Percentiles rank a stretch among this genome's conserved stretches.
Conservation (phyloP, 805 yeast species). For the Candida pini region DNA sequence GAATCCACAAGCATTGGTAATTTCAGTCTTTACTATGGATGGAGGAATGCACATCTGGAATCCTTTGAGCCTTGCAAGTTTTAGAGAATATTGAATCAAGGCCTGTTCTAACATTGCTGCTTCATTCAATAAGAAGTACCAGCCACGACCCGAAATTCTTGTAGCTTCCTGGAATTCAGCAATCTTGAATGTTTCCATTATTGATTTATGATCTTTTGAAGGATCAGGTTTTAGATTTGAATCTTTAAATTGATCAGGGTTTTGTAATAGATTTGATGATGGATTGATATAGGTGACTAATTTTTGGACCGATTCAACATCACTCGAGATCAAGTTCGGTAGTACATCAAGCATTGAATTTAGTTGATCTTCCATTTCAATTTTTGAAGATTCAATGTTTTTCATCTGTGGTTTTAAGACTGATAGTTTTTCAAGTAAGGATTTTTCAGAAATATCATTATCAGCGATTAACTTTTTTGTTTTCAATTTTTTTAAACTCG, state of each 20-base stretch:
- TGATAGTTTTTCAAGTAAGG: slow-evolving; percentile 14
- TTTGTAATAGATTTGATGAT: slow-evolving; percentile 25
- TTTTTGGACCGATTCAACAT: slow-evolving; percentile 39
- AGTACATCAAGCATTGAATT: slow-evolving; percentile 39
- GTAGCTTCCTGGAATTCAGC: slow-evolving; percentile 72
- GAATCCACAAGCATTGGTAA: slow-evolving; percentile 88
- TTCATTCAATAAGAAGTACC: slow-evolving; percentile 79
- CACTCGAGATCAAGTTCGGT: slow-evolving; percentile 57
- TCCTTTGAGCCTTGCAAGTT: slow-evolving; percentile 59
- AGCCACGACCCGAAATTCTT: slow-evolving; percentile 72
- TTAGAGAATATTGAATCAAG: slow-evolving; percentile 69
- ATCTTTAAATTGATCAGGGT: slow-evolving; percentile 8
- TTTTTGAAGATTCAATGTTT: slow-evolving; percentile 19
- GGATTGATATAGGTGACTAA: slow-evolving; percentile 52
- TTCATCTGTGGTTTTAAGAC: slow-evolving; percentile 27
- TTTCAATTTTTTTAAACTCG: slow-evolving; percentile 14
- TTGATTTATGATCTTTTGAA: slow-evolving; percentile 54
- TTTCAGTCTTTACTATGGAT: slow-evolving; percentile 70
- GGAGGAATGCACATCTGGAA: slow-evolving; percentile 79
- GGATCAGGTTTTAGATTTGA: slow-evolving; percentile 16
- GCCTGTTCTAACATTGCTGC: slow-evolving; percentile 92
- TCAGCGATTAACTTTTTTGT: slow-evolving; percentile 11
- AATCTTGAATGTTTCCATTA: slow-evolving; percentile 63
- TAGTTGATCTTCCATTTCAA: slow-evolving; percentile 32
- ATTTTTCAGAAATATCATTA: slow-evolving; percentile 6